Percentiles rank a stretch among this genome's conserved stretches.
Conservation (phyloP, 2,329 filamentous ascomycete species). For the Pseudogymnoascus sp. region DNA sequence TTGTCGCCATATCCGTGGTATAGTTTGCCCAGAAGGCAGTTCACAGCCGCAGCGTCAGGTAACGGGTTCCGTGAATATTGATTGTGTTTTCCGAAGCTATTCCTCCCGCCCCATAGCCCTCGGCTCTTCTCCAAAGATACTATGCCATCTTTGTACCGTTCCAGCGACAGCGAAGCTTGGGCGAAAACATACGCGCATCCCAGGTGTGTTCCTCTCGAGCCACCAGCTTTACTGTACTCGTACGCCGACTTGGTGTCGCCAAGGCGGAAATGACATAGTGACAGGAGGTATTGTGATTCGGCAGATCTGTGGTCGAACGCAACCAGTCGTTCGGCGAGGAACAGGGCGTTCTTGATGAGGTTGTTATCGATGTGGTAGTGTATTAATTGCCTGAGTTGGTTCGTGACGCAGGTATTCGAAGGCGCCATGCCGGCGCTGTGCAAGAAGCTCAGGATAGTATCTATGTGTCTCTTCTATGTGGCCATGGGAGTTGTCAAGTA, state of each 20-base stretch:
- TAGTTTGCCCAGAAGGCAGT: constrained; percentile 78
- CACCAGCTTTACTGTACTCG: constrained; percentile 67
- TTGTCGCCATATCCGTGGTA: constrained; percentile 74
- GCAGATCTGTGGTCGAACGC: constrained; percentile 74
- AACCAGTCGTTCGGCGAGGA: constrained; percentile 78
- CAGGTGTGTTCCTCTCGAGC: constrained; percentile 63
- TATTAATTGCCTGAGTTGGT: constrained; percentile 46
- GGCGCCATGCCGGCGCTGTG: constrained; percentile 22
- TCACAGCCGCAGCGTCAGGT: constrained; percentile 77
- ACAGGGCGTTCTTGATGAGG: constrained; percentile 80
- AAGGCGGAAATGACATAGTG: constrained; percentile 75
- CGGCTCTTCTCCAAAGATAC: constrained; percentile 74
- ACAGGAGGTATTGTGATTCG: constrained; percentile 75
- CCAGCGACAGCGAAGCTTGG: constrained; percentile 74
- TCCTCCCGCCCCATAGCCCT: constrained; percentile 65
- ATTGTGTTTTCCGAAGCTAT: constrained; percentile 74
- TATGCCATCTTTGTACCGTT: constrained; percentile 72
- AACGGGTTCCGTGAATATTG: constrained; percentile 64
- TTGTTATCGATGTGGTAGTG: constrained; percentile 80
- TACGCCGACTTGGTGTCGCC: constrained; percentile 80
- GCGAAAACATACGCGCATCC: constrained; percentile 90
- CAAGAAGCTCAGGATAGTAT: constrained; percentile 7
- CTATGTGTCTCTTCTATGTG: constrained; percentile 4
- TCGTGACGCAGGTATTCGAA: constrained; percentile 22
- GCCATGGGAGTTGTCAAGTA: constrained; percentile 2